These are phyloP conservation scores for Lichtheimia ramosa DNA, from an alignment of 371 early-diverging fungal species.

Conservation along the genomic window DNA sequence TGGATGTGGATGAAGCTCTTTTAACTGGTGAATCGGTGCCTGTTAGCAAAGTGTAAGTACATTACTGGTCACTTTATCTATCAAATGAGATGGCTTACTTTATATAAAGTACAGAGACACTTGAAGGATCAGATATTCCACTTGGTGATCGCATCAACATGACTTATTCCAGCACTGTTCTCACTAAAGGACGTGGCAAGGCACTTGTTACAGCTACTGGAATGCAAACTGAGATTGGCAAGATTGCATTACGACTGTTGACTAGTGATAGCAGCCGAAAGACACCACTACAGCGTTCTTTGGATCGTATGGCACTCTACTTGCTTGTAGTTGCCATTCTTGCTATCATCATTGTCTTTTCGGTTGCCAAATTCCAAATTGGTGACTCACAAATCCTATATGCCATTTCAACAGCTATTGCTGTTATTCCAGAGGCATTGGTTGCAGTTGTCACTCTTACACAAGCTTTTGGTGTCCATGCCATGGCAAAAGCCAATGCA, in stretches of 20 bases:
- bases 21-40: conserved; percentile 83
- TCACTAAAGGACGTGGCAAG: conserved; percentile 49
- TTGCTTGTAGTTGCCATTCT: conserved; percentile 52
- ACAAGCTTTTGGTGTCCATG: conserved; percentile 88
- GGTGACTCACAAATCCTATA: conserved; percentile 69
- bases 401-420: conserved; percentile 85
- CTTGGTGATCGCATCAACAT: conserved; percentile 67
- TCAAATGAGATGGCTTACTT: neutral
- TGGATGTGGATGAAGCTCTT: conserved; percentile 87
- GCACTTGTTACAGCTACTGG: conserved; percentile 86
- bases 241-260: conserved; percentile 85
- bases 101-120: conserved; percentile 14
- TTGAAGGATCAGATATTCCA: conserved; percentile 34
- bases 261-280: conserved; percentile 59
- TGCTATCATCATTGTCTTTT: conserved; percentile 61
- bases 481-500: conserved; percentile 84
- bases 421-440: conserved; percentile 95
- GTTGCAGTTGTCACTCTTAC: conserved; percentile 90
- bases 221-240: conserved; percentile 88
- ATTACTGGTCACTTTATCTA: neutral
- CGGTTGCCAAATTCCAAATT: conserved; percentile 49
- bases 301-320: conserved; percentile 65
- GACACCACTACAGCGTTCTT: conserved; percentile 71
- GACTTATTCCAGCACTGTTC: conserved; percentile 61
- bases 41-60: conserved; percentile 57